Evolutionary conservation across 495 filamentous ascomycete genomes (phyloP).

Genomic region (Physcia stellaris): DNA sequence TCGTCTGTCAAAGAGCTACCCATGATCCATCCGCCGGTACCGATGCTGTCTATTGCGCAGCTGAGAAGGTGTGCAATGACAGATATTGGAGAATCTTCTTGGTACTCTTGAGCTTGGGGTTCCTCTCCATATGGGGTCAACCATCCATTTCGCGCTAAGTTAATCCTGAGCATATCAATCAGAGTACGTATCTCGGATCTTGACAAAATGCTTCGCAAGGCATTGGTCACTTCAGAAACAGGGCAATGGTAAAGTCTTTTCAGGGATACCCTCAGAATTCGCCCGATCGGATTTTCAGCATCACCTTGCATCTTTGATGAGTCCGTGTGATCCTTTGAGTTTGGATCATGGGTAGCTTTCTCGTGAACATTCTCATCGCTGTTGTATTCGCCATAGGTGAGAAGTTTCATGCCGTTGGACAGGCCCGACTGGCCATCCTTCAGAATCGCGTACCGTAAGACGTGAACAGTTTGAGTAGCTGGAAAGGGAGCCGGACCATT

Average conservation of each 20-base stretch:
- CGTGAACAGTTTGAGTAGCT: conserved; percentile 29
- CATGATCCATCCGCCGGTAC: conserved; percentile 66
- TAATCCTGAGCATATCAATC: conserved; percentile 56
- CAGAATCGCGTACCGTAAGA: conserved; percentile 22
- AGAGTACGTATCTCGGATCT: conserved; percentile 56
- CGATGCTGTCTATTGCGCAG: conserved; percentile 72
- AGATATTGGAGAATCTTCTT: conserved; percentile 29
- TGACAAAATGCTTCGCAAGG: conserved; percentile 51
- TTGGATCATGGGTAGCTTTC: background rate
- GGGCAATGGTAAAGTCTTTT: conserved; percentile 55
- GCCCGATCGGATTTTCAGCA: background rate
- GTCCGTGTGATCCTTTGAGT: background rate
- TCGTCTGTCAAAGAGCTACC: conserved; percentile 38
- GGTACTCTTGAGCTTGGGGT: conserved; percentile 39
- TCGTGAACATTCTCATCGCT: too few species aligned
- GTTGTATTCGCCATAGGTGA: conserved; percentile 7
- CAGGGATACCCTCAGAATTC: too few species aligned
- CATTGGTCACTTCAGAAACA: conserved; percentile 35
- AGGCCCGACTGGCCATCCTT: background rate
- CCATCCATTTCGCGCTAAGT: conserved; percentile 53
- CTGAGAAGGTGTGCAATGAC: conserved; percentile 52
- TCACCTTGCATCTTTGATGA: background rate
- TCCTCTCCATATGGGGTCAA: conserved; percentile 49
- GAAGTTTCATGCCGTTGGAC: conserved; percentile 1
- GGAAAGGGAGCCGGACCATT: conserved; percentile 26